Percentiles rank a stretch among this genome's conserved stretches.
phyloP scores from a whole-genome alignment of 441 rosid species.

The Viola pubescens region DNA sequence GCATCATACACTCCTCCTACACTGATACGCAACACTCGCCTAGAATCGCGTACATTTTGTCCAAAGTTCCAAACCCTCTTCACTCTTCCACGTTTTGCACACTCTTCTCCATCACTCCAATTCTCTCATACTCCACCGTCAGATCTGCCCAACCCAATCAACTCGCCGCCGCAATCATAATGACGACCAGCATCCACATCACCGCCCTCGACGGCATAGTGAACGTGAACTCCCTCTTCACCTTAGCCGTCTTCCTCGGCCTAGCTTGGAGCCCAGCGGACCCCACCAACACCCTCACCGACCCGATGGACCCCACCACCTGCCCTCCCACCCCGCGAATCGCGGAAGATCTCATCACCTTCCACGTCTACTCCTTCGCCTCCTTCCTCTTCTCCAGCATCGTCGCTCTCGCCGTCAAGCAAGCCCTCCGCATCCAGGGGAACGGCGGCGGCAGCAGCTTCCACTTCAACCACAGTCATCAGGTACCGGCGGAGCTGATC shows the following conservation, averaged over 20 bases:
- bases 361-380: constrained; percentile 81
- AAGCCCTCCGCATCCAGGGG: constrained; percentile 45
- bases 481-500: constrained; percentile 14
- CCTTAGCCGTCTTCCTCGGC: constrained; percentile 75
- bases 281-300: constrained; percentile 27
- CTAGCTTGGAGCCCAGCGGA: constrained; percentile 58
- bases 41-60: no score
- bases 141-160: constrained; percentile 1
- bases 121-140: background rate
- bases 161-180: constrained; percentile 4
- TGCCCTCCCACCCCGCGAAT: constrained; percentile 33
- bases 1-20: no score
- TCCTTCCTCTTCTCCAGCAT: constrained; percentile 80
- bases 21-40: no score
- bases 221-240: constrained; percentile 84
- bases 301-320: constrained; percentile 10
- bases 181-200: constrained; percentile 79
- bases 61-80: no score
- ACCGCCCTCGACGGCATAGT: constrained; percentile 79
- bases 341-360: constrained; percentile 53
- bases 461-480: background rate
- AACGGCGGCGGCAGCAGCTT: constrained; percentile 10
- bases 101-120: background rate
- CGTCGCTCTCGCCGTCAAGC: constrained; percentile 68
- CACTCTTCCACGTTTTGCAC: background rate